phyloP scores from a whole-genome alignment of 805 yeast species.

The Candida maris region DNA sequence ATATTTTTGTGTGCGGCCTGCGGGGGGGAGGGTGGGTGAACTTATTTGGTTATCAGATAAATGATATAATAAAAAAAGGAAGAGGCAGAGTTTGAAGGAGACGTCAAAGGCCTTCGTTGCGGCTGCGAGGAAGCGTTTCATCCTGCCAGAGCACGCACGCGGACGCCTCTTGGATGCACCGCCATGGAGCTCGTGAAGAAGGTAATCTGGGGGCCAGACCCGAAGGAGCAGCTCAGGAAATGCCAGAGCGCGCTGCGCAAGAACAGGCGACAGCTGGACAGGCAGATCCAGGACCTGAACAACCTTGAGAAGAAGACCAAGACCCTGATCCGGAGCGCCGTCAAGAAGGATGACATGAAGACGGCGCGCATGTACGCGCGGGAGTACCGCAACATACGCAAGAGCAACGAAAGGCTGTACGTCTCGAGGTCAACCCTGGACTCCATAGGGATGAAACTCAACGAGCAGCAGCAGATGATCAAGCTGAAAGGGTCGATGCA shows the following conservation, averaged over 20 bases:
- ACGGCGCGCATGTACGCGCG: slow-evolving; percentile 77
- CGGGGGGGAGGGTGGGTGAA: too few relatives aligned
- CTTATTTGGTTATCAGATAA: too few relatives aligned
- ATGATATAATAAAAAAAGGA: too few relatives aligned
- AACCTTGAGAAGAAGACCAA: slow-evolving; percentile 73
- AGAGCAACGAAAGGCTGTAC: slow-evolving; percentile 70
- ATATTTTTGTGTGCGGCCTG: too few relatives aligned
- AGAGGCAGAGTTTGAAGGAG: too few relatives aligned
- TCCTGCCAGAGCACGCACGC: too few relatives aligned
- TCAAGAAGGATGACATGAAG: slow-evolving; percentile 70
- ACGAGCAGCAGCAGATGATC: slow-evolving; percentile 85
- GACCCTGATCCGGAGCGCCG: slow-evolving; percentile 66
- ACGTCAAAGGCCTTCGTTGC: too few relatives aligned
- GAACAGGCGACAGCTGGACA: slow-evolving; percentile 80
- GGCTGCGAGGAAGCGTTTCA: too few relatives aligned
- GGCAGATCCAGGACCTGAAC: slow-evolving; percentile 61
- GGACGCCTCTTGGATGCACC: too few relatives aligned
- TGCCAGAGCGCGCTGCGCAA: slow-evolving; percentile 78
- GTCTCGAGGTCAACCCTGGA: slow-evolving; percentile 82
- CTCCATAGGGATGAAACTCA: slow-evolving; percentile 81
- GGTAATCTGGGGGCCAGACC: slow-evolving; percentile 96
- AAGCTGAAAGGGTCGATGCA: slow-evolving; percentile 80
- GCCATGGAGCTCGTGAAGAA: slow-evolving; percentile 79
- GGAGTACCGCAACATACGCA: slow-evolving; percentile 70
- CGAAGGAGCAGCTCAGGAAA: slow-evolving; percentile 79